Percentiles rank a stretch among this genome's conserved stretches.
Conservation (phyloP, 306 rosid species). For the Psophocarpus tetragonolobus region DNA sequence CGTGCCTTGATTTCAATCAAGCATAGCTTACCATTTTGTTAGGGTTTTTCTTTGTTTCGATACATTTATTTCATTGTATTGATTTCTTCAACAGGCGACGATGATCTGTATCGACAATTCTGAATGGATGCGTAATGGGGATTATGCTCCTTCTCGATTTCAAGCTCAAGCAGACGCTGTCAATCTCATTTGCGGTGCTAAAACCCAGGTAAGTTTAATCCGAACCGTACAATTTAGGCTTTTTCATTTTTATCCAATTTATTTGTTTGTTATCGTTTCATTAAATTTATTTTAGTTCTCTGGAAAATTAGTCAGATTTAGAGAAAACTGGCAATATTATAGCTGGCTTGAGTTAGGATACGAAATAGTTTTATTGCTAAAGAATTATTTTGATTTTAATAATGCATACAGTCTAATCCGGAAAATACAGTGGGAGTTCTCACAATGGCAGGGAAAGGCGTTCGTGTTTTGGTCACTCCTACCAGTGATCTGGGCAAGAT, state of each 20-base stretch:
- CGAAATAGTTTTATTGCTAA: conserved; percentile 25
- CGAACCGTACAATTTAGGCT: not conserved
- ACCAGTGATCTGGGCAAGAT: conserved; percentile 96
- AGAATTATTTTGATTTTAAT: conserved; percentile 27
- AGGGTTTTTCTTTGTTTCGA: conserved; percentile 50
- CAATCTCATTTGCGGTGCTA: conserved; percentile 95
- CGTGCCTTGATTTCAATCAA: not conserved
- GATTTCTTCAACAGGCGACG: conserved; percentile 60
- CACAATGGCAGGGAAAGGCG: conserved; percentile 96
- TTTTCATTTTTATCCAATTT: not conserved
- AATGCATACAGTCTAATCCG: conserved; percentile 78
- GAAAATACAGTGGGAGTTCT: conserved; percentile 96
- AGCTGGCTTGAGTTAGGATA: conserved; percentile 20
- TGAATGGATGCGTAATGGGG: conserved; percentile 99
- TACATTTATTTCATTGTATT: not conserved
- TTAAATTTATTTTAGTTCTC: not conserved
- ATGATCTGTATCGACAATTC: conserved; percentile 97
- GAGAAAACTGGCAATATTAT: not conserved
- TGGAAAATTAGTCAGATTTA: not conserved
- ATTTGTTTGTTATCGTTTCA: not conserved
- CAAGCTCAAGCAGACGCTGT: conserved; percentile 96
- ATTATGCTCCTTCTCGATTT: conserved; percentile 84
- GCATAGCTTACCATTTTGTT: conserved; percentile 25
- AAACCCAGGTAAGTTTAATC: conserved; percentile 70
- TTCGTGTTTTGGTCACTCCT: conserved; percentile 92